Evolutionary conservation across 148 eudicot genomes (phyloP).

Genomic region (Rhododendron ferrugineum): DNA sequence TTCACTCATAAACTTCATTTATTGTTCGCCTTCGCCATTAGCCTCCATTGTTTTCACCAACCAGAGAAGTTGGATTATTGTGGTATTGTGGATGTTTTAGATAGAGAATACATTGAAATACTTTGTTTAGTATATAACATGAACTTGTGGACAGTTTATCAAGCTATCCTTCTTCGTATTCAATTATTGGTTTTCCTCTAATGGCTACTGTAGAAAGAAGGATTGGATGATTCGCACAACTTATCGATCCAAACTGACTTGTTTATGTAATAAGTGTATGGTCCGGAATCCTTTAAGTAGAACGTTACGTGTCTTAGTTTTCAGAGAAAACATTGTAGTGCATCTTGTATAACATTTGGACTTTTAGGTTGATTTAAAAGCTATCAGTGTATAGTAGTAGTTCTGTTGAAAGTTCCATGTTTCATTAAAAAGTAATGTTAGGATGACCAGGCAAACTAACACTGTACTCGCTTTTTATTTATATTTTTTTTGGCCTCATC

Average conservation of each 20-base stretch:
- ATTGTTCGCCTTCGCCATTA: neutral
- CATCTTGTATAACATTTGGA: neutral
- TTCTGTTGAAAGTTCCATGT: neutral
- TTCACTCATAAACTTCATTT: neutral
- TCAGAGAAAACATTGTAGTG: neutral
- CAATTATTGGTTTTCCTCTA: neutral
- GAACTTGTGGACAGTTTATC: neutral
- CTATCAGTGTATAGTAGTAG: neutral
- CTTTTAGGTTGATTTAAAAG: neutral
- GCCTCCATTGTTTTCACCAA: neutral
- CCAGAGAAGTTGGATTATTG: neutral
- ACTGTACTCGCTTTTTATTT: neutral
- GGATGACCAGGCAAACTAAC: neutral
- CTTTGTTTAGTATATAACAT: too few species aligned
- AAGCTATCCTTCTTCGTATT: neutral
- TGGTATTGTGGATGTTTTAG: neutral
- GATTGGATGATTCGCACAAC: neutral
- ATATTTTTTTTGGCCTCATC: neutral
- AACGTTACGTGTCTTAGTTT: neutral
- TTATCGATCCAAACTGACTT: neutral
- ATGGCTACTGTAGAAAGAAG: neutral
- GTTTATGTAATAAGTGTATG: neutral
- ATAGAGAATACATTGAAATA: neutral
- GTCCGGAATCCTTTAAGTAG: neutral
- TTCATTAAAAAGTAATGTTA: neutral